Conservation (phyloP, 495 filamentous ascomycete species). For the Cetradonia linearis region DNA sequence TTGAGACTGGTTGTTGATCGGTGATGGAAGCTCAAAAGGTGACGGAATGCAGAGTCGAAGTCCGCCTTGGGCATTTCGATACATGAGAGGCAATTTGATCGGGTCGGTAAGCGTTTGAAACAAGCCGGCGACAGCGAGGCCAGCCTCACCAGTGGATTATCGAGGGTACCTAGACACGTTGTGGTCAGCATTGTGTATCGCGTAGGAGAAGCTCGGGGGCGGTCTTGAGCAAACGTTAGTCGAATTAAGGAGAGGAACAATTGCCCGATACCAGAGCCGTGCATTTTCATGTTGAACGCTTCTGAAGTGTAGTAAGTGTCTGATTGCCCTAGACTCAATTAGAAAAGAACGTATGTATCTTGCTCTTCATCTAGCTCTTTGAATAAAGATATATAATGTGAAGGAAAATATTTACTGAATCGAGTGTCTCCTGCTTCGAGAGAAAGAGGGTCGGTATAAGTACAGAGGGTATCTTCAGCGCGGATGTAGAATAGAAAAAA, state of each 20-base stretch:
- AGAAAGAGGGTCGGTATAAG: background rate
- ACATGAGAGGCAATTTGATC: background rate
- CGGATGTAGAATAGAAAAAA: background rate
- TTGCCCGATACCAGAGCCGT: background rate
- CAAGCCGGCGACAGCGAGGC: background rate
- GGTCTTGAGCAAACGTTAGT: background rate
- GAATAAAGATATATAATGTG: background rate
- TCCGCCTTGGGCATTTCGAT: background rate
- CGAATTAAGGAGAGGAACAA: background rate
- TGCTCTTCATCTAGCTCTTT: slow-evolving; percentile 1
- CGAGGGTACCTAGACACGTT: background rate
- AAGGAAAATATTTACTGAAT: slow-evolving; percentile 3
- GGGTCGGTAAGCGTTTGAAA: background rate
- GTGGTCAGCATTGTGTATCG: background rate
- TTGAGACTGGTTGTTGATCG: background rate
- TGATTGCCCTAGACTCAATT: background rate
- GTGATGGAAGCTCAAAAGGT: background rate
- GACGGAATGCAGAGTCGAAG: background rate
- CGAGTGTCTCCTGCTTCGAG: background rate
- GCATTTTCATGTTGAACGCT: background rate
- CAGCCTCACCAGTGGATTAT: background rate
- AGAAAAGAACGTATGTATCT: background rate
- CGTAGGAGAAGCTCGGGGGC: background rate
- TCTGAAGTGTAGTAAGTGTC: background rate
- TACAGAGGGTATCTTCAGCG: slow-evolving; percentile 6